Evolutionary conservation across 1,284 basidiomycete genomes (phyloP).

Genomic region (Chalciporus sp.): DNA sequence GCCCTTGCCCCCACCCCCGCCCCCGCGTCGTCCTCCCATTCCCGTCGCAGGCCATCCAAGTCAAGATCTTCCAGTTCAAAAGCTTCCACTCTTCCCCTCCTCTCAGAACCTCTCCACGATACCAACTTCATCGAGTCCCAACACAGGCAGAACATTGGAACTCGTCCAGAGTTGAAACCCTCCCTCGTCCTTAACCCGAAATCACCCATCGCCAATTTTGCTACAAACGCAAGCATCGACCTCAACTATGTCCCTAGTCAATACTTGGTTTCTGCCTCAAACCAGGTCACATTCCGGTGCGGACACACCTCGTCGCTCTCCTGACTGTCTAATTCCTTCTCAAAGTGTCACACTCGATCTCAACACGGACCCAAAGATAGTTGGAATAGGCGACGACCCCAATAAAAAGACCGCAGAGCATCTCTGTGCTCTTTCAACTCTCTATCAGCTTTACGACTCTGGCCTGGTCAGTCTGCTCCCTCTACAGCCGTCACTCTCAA

Average conservation of each 20-base stretch:
- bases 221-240: conserved; percentile 9
- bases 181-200: conserved; percentile 45
- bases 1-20: neutral
- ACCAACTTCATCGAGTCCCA: conserved; percentile 20
- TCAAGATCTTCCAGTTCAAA: too few relatives aligned
- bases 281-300: conserved; percentile 25
- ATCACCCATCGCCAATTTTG: conserved; percentile 46
- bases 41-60: too few relatives aligned
- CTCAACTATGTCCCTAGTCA: conserved; percentile 19
- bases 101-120: conserved; percentile 28
- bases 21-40: too few relatives aligned
- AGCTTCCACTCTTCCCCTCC: too few relatives aligned
- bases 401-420: conserved; percentile 73
- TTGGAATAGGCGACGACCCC: conserved; percentile 65
- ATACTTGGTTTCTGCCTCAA: conserved; percentile 20
- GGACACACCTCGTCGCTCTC: neutral
- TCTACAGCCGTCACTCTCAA: neutral
- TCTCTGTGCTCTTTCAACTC: conserved; percentile 72
- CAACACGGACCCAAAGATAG: conserved; percentile 45
- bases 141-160: neutral
- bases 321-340: neutral
- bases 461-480: conserved; percentile 49
- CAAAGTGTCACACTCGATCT: conserved; percentile 52
- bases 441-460: conserved; percentile 66
- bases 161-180: conserved; percentile 31